Evolutionary conservation across 148 eudicot species (phyloP).

Genomic region (Euryodendron excelsum): DNA sequence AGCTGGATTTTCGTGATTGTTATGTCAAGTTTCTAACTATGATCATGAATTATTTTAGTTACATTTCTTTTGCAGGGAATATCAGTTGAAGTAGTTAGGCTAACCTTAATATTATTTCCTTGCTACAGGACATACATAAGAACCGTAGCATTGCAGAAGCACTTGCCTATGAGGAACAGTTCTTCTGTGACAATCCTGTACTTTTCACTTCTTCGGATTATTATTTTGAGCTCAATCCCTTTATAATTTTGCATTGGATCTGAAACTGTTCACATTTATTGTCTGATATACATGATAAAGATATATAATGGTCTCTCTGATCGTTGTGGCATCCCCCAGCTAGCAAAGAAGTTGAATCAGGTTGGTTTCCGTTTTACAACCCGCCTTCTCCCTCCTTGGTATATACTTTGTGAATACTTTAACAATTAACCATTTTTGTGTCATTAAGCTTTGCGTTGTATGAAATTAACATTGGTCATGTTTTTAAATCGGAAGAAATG

Average conservation of each 20-base stretch:
- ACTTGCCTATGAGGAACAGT: constrained; percentile 45
- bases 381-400: not conserved
- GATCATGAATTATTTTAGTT: not conserved
- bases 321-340: constrained; percentile 47
- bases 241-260: not conserved
- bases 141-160: constrained; percentile 44
- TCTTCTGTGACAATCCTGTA: constrained; percentile 46
- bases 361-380: constrained; percentile 11
- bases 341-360: constrained; percentile 53
- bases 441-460: not conserved
- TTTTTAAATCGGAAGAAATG: not conserved
- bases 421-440: not conserved
- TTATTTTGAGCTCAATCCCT: not conserved
- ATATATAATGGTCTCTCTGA: constrained; percentile 37
- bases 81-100: not conserved
- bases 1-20: not conserved
- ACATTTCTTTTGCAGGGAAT: not conserved
- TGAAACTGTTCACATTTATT: constrained; percentile 4
- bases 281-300: constrained; percentile 20
- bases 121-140: constrained; percentile 43
- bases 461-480: not conserved
- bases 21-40: not conserved
- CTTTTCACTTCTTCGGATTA: constrained; percentile 7
- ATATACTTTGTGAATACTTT: not conserved
- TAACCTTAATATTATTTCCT: not conserved